Percentiles rank a stretch among this genome's conserved stretches.
Evolutionary conservation across 2,329 filamentous ascomycete genomes (phyloP).

Genomic region (Alternaria triticimaculans): DNA sequence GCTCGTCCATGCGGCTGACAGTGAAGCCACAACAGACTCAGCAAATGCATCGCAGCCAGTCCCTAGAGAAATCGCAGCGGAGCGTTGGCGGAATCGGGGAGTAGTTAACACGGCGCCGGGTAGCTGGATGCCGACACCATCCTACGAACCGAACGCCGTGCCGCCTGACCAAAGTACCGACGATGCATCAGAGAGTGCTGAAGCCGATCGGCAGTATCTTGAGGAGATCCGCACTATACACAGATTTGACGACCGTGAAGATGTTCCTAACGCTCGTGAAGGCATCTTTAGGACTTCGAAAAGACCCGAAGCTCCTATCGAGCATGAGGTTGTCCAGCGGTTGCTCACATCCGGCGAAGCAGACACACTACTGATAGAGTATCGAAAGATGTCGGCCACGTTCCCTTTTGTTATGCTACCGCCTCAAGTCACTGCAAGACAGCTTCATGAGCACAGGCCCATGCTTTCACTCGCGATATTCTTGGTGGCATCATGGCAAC

Average conservation of each 20-base stretch:
- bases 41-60: not conserved
- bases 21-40: not conserved
- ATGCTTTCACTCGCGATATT: slow-evolving; percentile 45
- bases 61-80: not conserved
- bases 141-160: slow-evolving; percentile 24
- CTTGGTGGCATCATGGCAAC: slow-evolving; percentile 36
- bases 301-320: slow-evolving; percentile 29
- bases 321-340: slow-evolving; percentile 25
- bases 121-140: slow-evolving; percentile 36
- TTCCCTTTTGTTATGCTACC: slow-evolving; percentile 43
- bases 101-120: slow-evolving; percentile 23
- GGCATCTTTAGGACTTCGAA: slow-evolving; percentile 23
- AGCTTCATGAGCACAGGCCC: slow-evolving; percentile 32
- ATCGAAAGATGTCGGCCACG: slow-evolving; percentile 34
- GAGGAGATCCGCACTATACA: slow-evolving; percentile 37
- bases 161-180: slow-evolving; percentile 12
- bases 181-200: slow-evolving; percentile 13
- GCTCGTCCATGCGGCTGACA: slow-evolving; percentile 25
- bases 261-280: slow-evolving; percentile 15
- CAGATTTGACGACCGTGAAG: slow-evolving; percentile 25
- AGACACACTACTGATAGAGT: slow-evolving; percentile 33
- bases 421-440: slow-evolving; percentile 13
- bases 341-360: slow-evolving; percentile 34
- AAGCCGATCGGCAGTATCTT: slow-evolving; percentile 31
- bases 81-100: slow-evolving; percentile 1